phyloP scores from a whole-genome alignment of 352 stramenopile genomes.

The Halophytophthora batemanensis region DNA sequence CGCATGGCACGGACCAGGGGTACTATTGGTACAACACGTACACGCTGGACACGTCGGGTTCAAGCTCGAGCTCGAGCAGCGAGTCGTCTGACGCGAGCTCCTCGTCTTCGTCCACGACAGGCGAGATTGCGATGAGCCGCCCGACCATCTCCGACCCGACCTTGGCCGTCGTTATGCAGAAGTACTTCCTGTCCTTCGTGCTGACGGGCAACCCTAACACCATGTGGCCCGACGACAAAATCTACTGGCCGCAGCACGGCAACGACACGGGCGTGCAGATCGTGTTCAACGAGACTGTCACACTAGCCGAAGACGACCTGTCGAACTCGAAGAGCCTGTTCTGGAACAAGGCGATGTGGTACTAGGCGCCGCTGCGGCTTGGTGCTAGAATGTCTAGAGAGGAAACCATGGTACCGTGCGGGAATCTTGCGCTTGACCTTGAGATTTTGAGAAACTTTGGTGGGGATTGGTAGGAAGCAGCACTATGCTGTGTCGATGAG shows the following conservation, averaged over 20 bases:
- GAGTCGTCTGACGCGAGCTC: no score
- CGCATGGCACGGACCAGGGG: slow-evolving; percentile 17
- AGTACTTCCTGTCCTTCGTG: slow-evolving; percentile 3
- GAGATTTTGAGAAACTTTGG: no score
- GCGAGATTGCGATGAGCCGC: no score
- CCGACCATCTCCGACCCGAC: no score
- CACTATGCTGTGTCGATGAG: no score
- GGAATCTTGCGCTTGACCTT: no score
- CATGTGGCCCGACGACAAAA: slow-evolving; percentile 2
- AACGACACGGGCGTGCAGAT: no score
- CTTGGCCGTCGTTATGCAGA: slow-evolving; percentile 3
- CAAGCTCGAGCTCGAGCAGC: slow-evolving; percentile 3
- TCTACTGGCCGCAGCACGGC: slow-evolving; percentile 11
- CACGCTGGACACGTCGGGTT: slow-evolving; percentile 6
- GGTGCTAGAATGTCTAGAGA: no score
- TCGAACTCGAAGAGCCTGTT: slow-evolving; percentile 19
- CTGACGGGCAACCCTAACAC: slow-evolving; percentile 2
- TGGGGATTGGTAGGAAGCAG: no score
- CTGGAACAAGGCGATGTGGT: slow-evolving; percentile 28
- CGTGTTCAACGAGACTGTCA: slow-evolving; percentile 25
- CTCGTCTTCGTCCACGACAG: no score
- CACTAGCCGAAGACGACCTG: slow-evolving; percentile 12
- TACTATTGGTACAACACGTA: slow-evolving; percentile 32
- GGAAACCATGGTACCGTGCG: no score
- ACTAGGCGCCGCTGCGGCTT: no score